Evolutionary conservation across 2,329 filamentous ascomycete species (phyloP).

Genomic region (Colletotrichum brevisporum): DNA sequence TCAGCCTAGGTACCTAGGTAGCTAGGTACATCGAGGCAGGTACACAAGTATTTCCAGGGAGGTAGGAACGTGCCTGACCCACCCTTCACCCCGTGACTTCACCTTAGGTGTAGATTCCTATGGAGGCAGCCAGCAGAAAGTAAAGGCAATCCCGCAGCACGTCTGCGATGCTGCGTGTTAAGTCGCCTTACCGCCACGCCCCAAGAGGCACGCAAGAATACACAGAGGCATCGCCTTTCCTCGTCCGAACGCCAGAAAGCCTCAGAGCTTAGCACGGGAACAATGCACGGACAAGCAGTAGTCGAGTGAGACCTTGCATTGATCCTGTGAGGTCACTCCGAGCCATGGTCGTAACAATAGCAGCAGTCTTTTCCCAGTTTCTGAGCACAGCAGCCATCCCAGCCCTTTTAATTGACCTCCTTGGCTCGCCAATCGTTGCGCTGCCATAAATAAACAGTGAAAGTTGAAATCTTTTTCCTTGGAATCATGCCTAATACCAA

Average conservation of each 20-base stretch:
- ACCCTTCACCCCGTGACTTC: too few species aligned
- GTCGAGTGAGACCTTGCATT: slow-evolving; percentile 17
- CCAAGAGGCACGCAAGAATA: neutral
- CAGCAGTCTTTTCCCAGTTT: slow-evolving; percentile 36
- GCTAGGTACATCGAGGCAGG: too few species aligned
- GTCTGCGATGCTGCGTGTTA: neutral
- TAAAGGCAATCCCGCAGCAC: too few species aligned
- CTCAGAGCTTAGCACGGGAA: neutral
- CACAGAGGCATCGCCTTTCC: neutral
- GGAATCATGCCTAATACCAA: slow-evolving; percentile 41
- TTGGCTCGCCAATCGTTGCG: slow-evolving; percentile 39
- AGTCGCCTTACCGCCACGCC: neutral
- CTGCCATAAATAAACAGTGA: slow-evolving; percentile 39
- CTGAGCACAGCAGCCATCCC: slow-evolving; percentile 40
- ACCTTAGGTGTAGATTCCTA: too few species aligned
- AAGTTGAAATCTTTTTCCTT: slow-evolving; percentile 41
- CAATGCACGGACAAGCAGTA: neutral
- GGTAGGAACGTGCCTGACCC: too few species aligned
- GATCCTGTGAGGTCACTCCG: slow-evolving; percentile 22
- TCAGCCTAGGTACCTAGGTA: neutral
- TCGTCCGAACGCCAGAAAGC: neutral
- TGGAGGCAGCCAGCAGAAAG: too few species aligned
- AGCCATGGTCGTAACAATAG: slow-evolving; percentile 30
- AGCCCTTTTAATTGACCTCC: slow-evolving; percentile 39
- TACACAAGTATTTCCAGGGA: too few species aligned